phyloP scores from a whole-genome alignment of 164 flowering plant genomes.

The Vitis vinifera region ASM3070453v1 NC_081808.1:10716001-10716500 shows the following conservation, averaged over 20 bases:
- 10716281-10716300: slow-evolving; percentile 22
- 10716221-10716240: slow-evolving; percentile 6
- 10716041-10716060: slow-evolving; percentile 20
- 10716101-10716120: slow-evolving; percentile 11
- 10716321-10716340: slow-evolving; percentile 20
- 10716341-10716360: slow-evolving; percentile 19
- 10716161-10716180: slow-evolving; percentile 8
- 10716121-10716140: slow-evolving; percentile 8
- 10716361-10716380: slow-evolving; percentile 18
- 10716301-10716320: slow-evolving; percentile 27
- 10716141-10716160: slow-evolving; percentile 9
- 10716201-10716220: slow-evolving; percentile 5
- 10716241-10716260: slow-evolving; percentile 21
- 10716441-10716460: neutral
- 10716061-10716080: neutral
- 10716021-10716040: slow-evolving; percentile 11
- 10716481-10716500: too few relatives aligned
- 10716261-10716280: slow-evolving; percentile 12
- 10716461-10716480: neutral
- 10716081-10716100: slow-evolving; percentile 15
- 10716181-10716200: neutral
- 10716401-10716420: slow-evolving; percentile 6
- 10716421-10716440: too few relatives aligned
- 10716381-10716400: slow-evolving; percentile 21
- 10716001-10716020: slow-evolving; percentile 11